These are phyloP conservation scores for Arabis hirsuta DNA, from an alignment of 345 rosid genomes.

Conservation along the genomic window DNA sequence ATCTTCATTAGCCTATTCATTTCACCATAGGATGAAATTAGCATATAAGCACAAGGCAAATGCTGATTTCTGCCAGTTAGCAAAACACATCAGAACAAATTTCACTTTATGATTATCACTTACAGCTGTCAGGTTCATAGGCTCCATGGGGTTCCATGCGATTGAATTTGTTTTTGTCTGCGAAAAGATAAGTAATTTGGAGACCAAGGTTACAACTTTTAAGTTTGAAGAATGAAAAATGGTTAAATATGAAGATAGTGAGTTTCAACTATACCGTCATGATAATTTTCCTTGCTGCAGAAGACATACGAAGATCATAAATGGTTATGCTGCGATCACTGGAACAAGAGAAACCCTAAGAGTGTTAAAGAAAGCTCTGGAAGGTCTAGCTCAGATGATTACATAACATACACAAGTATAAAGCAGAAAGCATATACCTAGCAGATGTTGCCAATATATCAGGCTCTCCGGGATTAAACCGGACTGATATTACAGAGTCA, in stretches of 20 bases:
- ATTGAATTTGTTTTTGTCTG: slow-evolving; percentile 93
- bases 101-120: slow-evolving; percentile 43
- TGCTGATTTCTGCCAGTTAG: neutral
- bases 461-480: slow-evolving; percentile 94
- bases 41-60: neutral
- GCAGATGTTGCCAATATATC: slow-evolving; percentile 81
- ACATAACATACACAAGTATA: slow-evolving; percentile 13
- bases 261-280: slow-evolving; percentile 66
- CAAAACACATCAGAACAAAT: slow-evolving; percentile 4
- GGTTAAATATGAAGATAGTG: slow-evolving; percentile 12
- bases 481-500: slow-evolving; percentile 79
- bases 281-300: slow-evolving; percentile 76
- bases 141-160: slow-evolving; percentile 99
- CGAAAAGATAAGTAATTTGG: slow-evolving; percentile 31
- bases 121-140: slow-evolving; percentile 96
- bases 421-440: slow-evolving; percentile 52
- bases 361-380: slow-evolving; percentile 22
- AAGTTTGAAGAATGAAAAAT: neutral
- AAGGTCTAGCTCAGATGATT: neutral
- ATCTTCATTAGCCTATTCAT: slow-evolving; percentile 94
- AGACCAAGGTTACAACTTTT: neutral
- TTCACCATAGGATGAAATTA: slow-evolving; percentile 23
- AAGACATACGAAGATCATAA: slow-evolving; percentile 83
- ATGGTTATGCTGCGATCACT: slow-evolving; percentile 80
- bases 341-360: slow-evolving; percentile 37